Base-by-base conservation (phyloP, 441 rosid species). In the Erodium moschatum region DNA sequence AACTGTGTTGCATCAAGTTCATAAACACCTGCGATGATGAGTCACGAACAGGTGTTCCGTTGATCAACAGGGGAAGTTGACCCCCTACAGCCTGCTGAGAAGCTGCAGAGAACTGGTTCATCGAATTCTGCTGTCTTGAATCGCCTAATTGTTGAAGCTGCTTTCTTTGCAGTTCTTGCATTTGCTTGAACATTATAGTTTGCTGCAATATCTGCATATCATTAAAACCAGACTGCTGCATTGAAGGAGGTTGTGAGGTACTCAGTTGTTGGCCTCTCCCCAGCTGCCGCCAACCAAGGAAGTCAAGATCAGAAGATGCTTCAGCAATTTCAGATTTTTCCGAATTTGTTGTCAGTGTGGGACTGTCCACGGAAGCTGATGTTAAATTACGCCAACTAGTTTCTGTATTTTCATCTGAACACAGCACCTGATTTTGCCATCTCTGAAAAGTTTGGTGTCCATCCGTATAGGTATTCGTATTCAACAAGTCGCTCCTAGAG, bases 201-300 rank as follows among this genome's bases (percentile, higher is more conserved):
- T 83, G 87, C 77, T 85, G 89, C 83, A 81, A 65, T 74, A 85
- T 75, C 77, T 78, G 85, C 76, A 79, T 74, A 21, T 85, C 85
- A 77, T 65, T 81, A 58, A 21, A 67, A 29, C 35, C 40, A 61
- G 50, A 61, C 54, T 31, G 38, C 31, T 13, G 40, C 68, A 48
- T 29, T 10, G 69, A 5, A 29, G 31, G 66, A 15, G 52, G 20
- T 48, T 4, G 63, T 19, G 31, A 58, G 13, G 63, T 21, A 58
- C 63, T 19, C 63, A 58, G 63, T 19, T 21, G 63, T 58, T 58
- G 63, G 27, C 33, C 21, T 61, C 29, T 21, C 64, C 0, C 35
- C 16, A 6, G 42, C 42, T 38, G 42, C 42, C 6, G 42, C 42
- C 42, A 38, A 6, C 42, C 42, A 5, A 38, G 42, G 42, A 38